Conservation (phyloP, 768 basidiomycete species). For the Nevesoporus exiguus region DNA sequence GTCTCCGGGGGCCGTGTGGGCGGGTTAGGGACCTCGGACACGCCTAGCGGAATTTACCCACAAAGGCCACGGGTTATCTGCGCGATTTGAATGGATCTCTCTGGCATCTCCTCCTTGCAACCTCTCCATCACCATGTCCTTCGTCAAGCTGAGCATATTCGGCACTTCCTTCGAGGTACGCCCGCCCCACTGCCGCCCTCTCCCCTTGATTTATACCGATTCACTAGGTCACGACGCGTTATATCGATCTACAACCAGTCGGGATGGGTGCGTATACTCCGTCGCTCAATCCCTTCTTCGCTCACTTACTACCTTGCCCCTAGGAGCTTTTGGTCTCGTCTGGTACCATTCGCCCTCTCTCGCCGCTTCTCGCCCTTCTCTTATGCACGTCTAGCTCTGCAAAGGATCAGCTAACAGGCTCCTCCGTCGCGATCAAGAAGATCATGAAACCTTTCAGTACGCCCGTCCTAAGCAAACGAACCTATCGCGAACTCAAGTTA, state of each 20-base stretch:
- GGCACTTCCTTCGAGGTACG: constrained; percentile 94
- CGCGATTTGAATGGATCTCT: constrained; percentile 17
- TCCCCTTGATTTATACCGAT: constrained; percentile 15
- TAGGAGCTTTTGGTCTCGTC: constrained; percentile 94
- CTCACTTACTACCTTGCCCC: constrained; percentile 18
- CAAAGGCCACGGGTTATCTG: constrained; percentile 10
- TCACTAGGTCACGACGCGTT: constrained; percentile 88
- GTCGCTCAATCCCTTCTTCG: constrained; percentile 4
- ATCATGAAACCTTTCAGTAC: constrained; percentile 99
- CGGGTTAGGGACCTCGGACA: constrained; percentile 21
- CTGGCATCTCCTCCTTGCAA: constrained; percentile 14
- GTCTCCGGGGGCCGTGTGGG: background rate
- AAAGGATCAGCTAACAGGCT: constrained; percentile 90
- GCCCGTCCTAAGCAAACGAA: constrained; percentile 95
- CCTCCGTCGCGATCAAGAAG: constrained; percentile 98
- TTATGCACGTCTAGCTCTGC: constrained; percentile 60
- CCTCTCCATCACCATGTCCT: constrained; percentile 58
- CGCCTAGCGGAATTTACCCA: background rate
- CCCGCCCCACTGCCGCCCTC: constrained; percentile 3
- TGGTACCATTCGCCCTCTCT: constrained; percentile 56
- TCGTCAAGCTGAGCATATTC: constrained; percentile 98
- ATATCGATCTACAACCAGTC: constrained; percentile 98
- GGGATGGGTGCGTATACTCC: constrained; percentile 80
- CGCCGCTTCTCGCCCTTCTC: background rate
- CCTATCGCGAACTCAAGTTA: constrained; percentile 96